Base-by-base conservation (phyloP, 176 grass and related monocot species). In the Saccharum spontaneum region DNA sequence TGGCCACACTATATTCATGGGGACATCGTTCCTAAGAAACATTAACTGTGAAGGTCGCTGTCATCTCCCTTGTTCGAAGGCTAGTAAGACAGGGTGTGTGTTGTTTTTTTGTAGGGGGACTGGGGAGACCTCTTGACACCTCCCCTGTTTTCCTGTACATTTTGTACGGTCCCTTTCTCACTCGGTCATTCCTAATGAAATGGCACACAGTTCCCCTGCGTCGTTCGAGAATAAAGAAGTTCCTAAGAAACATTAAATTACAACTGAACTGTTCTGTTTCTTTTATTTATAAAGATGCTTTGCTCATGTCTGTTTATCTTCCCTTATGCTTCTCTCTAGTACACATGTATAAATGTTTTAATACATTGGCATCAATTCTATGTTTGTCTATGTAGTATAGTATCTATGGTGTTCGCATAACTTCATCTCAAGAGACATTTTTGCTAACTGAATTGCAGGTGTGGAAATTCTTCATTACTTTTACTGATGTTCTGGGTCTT, bases 391-490 rank as follows among this genome's bases (percentile, higher is more conserved):
- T 41, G 34, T 28, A 28, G n/a, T 61, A 30, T 63, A 81, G n/a
- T 41, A 55, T 54, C 20, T 76, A 62, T 40, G n/a, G 8, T 76
- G 33, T 71, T 63, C 72, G 40, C 55, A 64, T 64, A 24, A 67
- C 59, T 49, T 61, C 13, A 73, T 66, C 43, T 38, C 9, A 73
- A 14, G 4, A 63, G 33, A 60, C 8, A 41, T 69, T 63, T 72
- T 72, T 90, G 69, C 82, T 33, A 67, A 49, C 15, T 85, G 78
- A 72, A 75, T 60, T 92, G 45, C 86, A 99, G 97, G 93, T 96
- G 78, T 99, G 97, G 97, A 94, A 99, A 82, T 99, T 99, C 83
- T 92, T 95, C 65, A 88, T 94, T 79, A 96, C 93, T 71, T 99
- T 99, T 82, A 87, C 91, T 74, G 97, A 96, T 88, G 75, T 96